Percentiles rank a stretch among this genome's conserved stretches.
phyloP scores from a whole-genome alignment of 1,284 basidiomycete species.

The Cryptococcus jaspeensis region DNA sequence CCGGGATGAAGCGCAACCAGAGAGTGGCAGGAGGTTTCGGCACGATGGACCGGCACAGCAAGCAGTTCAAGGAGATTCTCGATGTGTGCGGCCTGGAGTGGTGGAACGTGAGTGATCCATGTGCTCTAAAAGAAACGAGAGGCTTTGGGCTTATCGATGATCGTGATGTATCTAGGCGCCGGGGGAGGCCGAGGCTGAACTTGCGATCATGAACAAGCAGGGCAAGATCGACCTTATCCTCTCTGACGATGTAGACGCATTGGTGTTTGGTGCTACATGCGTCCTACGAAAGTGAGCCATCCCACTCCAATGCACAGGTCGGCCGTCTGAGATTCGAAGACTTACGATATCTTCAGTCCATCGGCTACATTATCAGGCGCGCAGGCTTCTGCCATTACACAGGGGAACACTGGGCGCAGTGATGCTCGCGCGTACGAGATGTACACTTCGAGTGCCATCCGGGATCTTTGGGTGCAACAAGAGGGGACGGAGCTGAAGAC shows the following conservation, averaged over 20 bases:
- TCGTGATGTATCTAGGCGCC: slow-evolving; percentile 63
- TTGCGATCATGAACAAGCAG: slow-evolving; percentile 77
- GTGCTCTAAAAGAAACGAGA: not conserved
- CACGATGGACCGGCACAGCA: slow-evolving; percentile 63
- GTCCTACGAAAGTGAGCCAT: slow-evolving; percentile 70
- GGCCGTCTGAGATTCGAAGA: not conserved
- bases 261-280: slow-evolving; percentile 80
- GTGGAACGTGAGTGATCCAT: slow-evolving; percentile 60
- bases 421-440: slow-evolving; percentile 72
- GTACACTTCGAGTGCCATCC: slow-evolving; percentile 60
- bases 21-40: slow-evolving; percentile 51
- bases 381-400: slow-evolving; percentile 19
- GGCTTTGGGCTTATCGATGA: not conserved
- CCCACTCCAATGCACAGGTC: not conserved
- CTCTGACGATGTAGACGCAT: slow-evolving; percentile 85
- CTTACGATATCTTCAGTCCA: slow-evolving; percentile 1
- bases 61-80: slow-evolving; percentile 74
- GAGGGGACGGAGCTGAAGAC: slow-evolving; percentile 30
- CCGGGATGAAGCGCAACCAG: slow-evolving; percentile 73
- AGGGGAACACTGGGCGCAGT: slow-evolving; percentile 52
- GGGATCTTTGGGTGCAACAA: slow-evolving; percentile 19
- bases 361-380: slow-evolving; percentile 67
- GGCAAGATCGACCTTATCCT: slow-evolving; percentile 85
- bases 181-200: slow-evolving; percentile 94
- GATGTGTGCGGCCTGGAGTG: slow-evolving; percentile 86